Conservation (phyloP, 2,329 filamentous ascomycete species). For the Fusarium virguliforme region DNA sequence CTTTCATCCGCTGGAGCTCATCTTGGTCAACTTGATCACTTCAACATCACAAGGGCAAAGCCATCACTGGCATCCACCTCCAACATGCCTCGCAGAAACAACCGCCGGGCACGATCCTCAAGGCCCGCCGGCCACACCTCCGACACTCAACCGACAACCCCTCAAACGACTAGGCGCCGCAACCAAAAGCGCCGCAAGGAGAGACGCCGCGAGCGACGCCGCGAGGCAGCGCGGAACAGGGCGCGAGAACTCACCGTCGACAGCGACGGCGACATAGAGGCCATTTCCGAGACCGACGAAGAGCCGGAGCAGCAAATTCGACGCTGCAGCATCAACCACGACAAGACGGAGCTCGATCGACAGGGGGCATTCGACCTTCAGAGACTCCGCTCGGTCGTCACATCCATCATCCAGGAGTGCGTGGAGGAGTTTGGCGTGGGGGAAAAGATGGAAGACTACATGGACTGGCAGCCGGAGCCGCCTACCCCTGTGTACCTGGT, state of each 20-base stretch:
- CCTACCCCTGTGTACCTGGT: conserved; percentile 36
- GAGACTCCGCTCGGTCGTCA: conserved; percentile 24
- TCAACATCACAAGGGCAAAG: neutral
- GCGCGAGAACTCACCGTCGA: neutral
- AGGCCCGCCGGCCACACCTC: neutral
- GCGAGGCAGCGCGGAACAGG: neutral
- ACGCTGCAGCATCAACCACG: neutral
- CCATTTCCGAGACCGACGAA: neutral
- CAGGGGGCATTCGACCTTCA: neutral
- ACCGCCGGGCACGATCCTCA: neutral
- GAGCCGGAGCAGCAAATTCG: neutral
- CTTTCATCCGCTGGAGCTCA: neutral
- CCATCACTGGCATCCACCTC: neutral
- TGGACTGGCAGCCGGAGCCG: conserved; percentile 42
- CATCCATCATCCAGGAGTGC: conserved; percentile 14
- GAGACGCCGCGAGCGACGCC: conserved; percentile 6
- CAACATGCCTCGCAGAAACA: conserved; percentile 15
- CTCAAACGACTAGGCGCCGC: neutral
- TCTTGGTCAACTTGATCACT: neutral
- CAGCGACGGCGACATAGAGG: conserved; percentile 15
- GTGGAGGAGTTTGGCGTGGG: conserved; percentile 10
- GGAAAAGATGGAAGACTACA: conserved; percentile 25
- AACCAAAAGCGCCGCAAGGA: neutral
- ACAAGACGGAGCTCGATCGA: neutral
- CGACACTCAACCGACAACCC: neutral